Conservation (phyloP, 345 rosid genomes). For the Gossypioides kirkii region DNA sequence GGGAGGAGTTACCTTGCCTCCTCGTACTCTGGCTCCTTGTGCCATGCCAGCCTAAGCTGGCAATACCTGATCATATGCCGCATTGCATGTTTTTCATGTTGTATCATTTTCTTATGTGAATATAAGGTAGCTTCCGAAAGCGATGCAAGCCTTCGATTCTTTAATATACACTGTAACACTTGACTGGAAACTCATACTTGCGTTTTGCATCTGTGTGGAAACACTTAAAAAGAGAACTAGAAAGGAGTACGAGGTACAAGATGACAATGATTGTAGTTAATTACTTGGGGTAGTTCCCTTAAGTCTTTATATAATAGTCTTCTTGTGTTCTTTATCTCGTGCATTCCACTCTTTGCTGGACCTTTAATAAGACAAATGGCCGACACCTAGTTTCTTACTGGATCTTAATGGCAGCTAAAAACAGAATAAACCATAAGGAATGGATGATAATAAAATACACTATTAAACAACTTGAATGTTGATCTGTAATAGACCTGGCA, state of each 20-base stretch:
- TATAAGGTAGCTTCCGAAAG: conserved; percentile 34
- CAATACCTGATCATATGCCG: conserved; percentile 19
- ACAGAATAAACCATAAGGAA: background rate
- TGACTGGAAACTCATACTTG: conserved; percentile 30
- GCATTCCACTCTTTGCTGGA: background rate
- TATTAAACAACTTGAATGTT: background rate
- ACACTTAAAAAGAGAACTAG: conserved; percentile 19
- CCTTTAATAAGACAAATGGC: background rate
- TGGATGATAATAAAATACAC: no score
- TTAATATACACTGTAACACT: conserved; percentile 50
- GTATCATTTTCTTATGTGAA: conserved; percentile 37
- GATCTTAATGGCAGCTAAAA: background rate
- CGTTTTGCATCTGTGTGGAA: conserved; percentile 17
- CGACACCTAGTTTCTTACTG: background rate
- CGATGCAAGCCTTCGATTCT: conserved; percentile 44
- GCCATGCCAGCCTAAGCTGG: conserved; percentile 42
- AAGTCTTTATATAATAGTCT: background rate
- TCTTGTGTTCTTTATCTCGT: background rate
- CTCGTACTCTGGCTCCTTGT: conserved; percentile 55
- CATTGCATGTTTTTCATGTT: conserved; percentile 15
- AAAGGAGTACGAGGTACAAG: conserved; percentile 28
- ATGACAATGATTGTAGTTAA: conserved; percentile 25
- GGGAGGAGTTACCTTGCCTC: conserved; percentile 58
- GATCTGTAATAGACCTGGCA: background rate
- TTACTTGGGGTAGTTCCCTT: conserved; percentile 12